Base-by-base conservation (phyloP, 2,329 filamentous ascomycete species). In the Aspergillus sp. region DNA sequence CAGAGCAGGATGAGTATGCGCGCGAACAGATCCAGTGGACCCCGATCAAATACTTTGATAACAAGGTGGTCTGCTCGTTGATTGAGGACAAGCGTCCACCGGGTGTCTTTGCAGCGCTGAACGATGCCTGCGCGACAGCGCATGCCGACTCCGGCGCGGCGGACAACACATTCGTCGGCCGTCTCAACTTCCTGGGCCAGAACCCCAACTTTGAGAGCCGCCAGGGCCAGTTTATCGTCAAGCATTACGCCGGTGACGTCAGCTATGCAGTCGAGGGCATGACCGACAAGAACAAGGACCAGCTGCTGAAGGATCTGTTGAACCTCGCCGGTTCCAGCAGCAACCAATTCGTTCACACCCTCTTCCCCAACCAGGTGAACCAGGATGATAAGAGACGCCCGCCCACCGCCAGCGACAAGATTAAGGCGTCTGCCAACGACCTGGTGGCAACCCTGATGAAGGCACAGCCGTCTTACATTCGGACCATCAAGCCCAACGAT, bases 201-300 rank as follows among this genome's bases (percentile, higher is more conserved):
- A 96, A 98, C 75, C 86, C 91, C 27, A 95, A 99, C 75, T 89
- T 99, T 69, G 91, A 92, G 60, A 91, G 90, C 64, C 87, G 95
- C 42, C 94, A 98, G 78, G 94, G 94, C 54, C 95, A 91, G 75
- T 99, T 99, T 77, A 95, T 99, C 72, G 90, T 99, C 79, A 98
- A 97, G 82, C 95, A 99, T 78, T 99, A 99, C 74, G 95, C 95
- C 60, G 95, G 95, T 77, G 95, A 99, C 77, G 95, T 99, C 67
- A 88, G 88, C 66, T 99, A 99, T 76, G 91, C 90, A 1, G 89
- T 98, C 3, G 91, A 96, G 59, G 95, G 95, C 61, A 99, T 99
- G 82, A 99, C 95, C 0, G 95, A 99, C 77, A 99, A 99, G 84
- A 99, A 98, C 83, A 99, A 98, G 83, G 95, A 99, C 73, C 92